These are phyloP conservation scores for Takashimella tepidaria DNA, from an alignment of 1,284 basidiomycete genomes.

Conservation along the genomic window DNA sequence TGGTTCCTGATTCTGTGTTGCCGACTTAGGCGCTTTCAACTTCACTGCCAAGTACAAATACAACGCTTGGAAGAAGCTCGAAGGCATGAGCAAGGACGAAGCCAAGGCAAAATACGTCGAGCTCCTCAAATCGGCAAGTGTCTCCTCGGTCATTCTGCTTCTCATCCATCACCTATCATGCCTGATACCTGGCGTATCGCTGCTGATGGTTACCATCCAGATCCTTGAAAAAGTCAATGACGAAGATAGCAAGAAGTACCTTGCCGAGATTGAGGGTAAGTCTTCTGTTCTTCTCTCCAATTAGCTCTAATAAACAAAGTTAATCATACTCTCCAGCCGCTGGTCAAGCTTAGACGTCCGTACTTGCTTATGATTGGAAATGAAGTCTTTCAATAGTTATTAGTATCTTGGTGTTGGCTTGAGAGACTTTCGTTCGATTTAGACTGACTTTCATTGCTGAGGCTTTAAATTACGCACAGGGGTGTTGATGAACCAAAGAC, in stretches of 20 bases:
- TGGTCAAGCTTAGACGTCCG: not conserved
- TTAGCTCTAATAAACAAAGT: not conserved
- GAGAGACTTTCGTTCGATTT: no score
- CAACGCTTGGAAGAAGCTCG: constrained; percentile 79
- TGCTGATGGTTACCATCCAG: constrained; percentile 47
- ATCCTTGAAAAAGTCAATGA: constrained; percentile 55
- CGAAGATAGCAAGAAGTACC: constrained; percentile 57
- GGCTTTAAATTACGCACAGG: no score
- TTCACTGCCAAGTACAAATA: constrained; percentile 48
- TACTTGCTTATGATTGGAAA: not conserved
- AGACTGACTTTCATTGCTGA: no score
- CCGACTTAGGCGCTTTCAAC: constrained; percentile 36
- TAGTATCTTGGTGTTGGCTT: no score
- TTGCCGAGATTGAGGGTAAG: constrained; percentile 58
- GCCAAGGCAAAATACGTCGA: constrained; percentile 68
- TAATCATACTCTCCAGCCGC: not conserved
- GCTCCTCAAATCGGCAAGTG: constrained; percentile 63
- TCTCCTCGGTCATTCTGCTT: constrained; percentile 9
- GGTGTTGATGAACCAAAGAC: no score
- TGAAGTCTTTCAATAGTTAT: no score
- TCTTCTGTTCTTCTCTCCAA: constrained; percentile 1
- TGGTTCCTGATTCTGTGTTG: not conserved
- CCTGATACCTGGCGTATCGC: not conserved
- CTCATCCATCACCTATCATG: not conserved
- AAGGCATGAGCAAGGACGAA: constrained; percentile 66